Percentiles rank a stretch among this genome's conserved stretches.
Evolutionary conservation across 305 asterid species (phyloP).

Genomic region (Solanum aculeatissimum): DNA sequence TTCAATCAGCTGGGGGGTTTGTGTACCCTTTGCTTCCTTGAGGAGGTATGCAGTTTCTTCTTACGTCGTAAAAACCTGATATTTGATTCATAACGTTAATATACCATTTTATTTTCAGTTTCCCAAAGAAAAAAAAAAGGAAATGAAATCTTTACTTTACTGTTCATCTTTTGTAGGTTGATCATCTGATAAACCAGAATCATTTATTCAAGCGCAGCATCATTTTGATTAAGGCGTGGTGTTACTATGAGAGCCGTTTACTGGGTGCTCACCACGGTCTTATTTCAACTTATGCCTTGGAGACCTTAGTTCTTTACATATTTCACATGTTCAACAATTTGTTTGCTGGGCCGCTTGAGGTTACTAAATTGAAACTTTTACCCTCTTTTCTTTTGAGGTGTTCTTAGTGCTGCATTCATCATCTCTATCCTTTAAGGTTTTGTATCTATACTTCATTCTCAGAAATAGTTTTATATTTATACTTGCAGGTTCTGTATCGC

Average conservation of each 20-base stretch:
- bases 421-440: background rate
- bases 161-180: constrained; percentile 39
- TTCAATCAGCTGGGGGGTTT: constrained; percentile 92
- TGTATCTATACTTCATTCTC: constrained; percentile 1
- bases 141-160: background rate
- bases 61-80: background rate
- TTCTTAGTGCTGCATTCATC: background rate
- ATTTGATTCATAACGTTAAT: background rate
- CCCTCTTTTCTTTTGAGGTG: background rate
- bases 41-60: constrained; percentile 48
- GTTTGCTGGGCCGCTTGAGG: constrained; percentile 91
- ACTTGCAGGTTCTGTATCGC: constrained; percentile 61
- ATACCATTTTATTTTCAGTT: background rate
- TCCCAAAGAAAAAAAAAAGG: background rate
- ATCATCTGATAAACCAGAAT: constrained; percentile 63
- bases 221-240: constrained; percentile 90
- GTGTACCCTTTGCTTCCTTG: constrained; percentile 92
- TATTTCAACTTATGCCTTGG: constrained; percentile 92
- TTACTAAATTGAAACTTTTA: background rate
- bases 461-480: background rate
- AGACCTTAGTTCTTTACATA: constrained; percentile 83
- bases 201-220: constrained; percentile 92
- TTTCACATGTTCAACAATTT: constrained; percentile 87
- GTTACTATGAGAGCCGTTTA: constrained; percentile 92
- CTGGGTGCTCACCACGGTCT: constrained; percentile 96